These are phyloP conservation scores for Lagenaria siceraria DNA, from an alignment of 306 rosid genomes.

Conservation along the genomic window DNA sequence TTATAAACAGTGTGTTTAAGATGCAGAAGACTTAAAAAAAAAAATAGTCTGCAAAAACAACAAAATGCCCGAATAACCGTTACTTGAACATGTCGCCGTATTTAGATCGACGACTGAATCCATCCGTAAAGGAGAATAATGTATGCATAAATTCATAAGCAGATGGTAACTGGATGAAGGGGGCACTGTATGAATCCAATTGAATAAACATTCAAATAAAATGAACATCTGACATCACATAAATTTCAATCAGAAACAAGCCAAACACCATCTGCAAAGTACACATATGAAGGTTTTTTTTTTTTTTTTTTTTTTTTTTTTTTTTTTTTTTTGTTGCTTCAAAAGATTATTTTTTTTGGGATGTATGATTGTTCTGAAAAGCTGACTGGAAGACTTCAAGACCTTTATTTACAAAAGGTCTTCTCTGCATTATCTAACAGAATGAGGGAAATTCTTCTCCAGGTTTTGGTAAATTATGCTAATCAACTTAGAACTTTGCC, in stretches of 20 bases:
- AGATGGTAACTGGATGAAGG: background rate
- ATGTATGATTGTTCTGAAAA: background rate
- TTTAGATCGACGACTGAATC: background rate
- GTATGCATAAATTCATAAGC: background rate
- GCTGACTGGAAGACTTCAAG: constrained; percentile 19
- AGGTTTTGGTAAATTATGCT: background rate
- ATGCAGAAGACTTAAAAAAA: background rate
- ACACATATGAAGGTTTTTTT: background rate
- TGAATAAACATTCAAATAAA: constrained; percentile 11
- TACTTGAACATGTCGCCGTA: background rate
- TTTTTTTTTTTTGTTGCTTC: constrained; percentile 6
- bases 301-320: too few relatives aligned
- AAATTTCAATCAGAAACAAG: background rate
- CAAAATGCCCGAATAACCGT: background rate
- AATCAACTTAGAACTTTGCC: background rate
- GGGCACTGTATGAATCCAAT: background rate
- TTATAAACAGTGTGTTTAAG: background rate
- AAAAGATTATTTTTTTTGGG: background rate
- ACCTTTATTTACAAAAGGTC: constrained; percentile 36
- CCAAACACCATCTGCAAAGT: background rate
- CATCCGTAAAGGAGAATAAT: background rate
- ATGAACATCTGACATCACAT: constrained; percentile 8
- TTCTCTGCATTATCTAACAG: constrained; percentile 32
- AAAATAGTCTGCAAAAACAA: background rate
- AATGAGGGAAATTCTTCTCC: constrained; percentile 16